Evolutionary conservation across 805 yeast species (phyloP).

Genomic region (Ogataea wickerhamii): DNA sequence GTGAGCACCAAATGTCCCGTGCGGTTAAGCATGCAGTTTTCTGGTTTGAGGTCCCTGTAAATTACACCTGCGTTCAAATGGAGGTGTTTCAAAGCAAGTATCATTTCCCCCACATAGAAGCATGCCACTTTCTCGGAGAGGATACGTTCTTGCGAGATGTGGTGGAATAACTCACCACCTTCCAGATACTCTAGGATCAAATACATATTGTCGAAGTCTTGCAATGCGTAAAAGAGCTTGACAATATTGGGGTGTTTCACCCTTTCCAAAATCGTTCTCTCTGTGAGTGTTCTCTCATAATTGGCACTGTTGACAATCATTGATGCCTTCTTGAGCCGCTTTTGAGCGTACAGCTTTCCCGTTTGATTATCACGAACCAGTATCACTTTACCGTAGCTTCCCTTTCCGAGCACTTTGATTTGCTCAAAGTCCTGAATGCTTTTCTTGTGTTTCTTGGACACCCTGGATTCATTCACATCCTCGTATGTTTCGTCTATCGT

Average conservation of each 20-base stretch:
- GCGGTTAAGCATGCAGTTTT: conserved; percentile 74
- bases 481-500: conserved; percentile 34
- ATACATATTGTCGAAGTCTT: conserved; percentile 73
- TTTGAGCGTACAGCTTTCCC: conserved; percentile 75
- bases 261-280: conserved; percentile 66
- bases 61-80: conserved; percentile 73
- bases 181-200: conserved; percentile 76
- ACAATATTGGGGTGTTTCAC: conserved; percentile 81
- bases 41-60: conserved; percentile 86
- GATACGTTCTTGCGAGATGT: conserved; percentile 46
- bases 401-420: conserved; percentile 75
- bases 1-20: conserved; percentile 80
- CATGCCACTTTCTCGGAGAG: conserved; percentile 64
- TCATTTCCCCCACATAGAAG: conserved; percentile 77
- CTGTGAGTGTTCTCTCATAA: conserved; percentile 76
- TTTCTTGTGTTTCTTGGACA: conserved; percentile 11
- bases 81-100: conserved; percentile 70
- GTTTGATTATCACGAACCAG: conserved; percentile 64
- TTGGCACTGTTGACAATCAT: conserved; percentile 56
- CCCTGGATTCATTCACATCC: conserved; percentile 12
- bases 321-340: conserved; percentile 78
- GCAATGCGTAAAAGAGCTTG: conserved; percentile 76
- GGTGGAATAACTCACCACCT: conserved; percentile 82
- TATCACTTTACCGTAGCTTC: conserved; percentile 85
- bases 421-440: conserved; percentile 61